Conservation (phyloP, 768 basidiomycete genomes). For the Mycena epipterygia region DNA sequence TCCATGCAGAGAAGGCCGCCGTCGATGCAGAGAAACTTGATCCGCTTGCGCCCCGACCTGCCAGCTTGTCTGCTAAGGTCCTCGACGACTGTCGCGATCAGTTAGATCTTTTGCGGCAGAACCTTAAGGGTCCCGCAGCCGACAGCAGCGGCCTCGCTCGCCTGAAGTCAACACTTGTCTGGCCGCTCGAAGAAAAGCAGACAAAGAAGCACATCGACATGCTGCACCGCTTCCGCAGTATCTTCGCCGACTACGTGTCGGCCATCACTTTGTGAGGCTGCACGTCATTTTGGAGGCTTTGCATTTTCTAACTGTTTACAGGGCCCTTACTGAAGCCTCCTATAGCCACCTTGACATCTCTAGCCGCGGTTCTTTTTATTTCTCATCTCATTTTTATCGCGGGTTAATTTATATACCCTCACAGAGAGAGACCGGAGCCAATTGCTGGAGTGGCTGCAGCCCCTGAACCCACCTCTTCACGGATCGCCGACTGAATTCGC, state of each 20-base stretch:
- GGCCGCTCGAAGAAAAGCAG: slow-evolving; percentile 17
- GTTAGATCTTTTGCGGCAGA: not conserved
- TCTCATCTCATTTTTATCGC: not conserved
- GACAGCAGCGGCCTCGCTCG: not conserved
- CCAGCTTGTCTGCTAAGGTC: not conserved
- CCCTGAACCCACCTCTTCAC: slow-evolving; percentile 12
- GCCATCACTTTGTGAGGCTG: slow-evolving; percentile 3
- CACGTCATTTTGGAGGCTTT: not conserved
- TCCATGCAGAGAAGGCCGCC: slow-evolving; percentile 6
- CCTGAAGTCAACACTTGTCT: slow-evolving; percentile 1
- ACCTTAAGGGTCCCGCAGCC: not conserved
- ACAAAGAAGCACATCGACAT: slow-evolving; percentile 14
- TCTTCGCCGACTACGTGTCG: slow-evolving; percentile 15
- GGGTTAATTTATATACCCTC: not conserved
- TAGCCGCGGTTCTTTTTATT: slow-evolving; percentile 1
- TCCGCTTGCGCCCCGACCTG: not conserved
- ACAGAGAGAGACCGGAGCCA: slow-evolving; percentile 18
- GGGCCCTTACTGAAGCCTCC: slow-evolving; percentile 4
- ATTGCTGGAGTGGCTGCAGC: slow-evolving; percentile 20
- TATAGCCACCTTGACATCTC: not conserved
- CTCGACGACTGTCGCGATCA: slow-evolving; percentile 12
- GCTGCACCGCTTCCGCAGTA: slow-evolving; percentile 15
- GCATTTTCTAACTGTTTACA: not conserved
- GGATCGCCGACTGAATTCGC: not conserved
- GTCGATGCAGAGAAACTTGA: not conserved